Conservation (phyloP, 257 asterid species). For the Gardenia jasminoides region DNA sequence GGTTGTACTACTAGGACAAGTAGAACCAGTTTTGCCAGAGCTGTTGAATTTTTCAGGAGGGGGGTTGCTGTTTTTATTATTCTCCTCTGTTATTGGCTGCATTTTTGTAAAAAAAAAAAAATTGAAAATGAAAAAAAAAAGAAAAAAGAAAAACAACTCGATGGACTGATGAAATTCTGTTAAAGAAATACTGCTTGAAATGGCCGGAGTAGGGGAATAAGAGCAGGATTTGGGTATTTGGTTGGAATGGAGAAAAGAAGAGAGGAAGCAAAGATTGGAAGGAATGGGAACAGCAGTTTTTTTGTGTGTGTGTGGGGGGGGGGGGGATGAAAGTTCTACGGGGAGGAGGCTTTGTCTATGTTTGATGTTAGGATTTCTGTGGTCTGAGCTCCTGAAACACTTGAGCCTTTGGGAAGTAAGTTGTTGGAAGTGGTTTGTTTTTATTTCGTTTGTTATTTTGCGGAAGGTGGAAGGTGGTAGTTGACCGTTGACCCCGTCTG, state of each 20-base stretch:
- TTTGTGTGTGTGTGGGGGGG: background rate
- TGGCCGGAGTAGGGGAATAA: too few species aligned
- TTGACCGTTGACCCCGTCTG: constrained; percentile 28
- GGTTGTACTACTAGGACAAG: too few species aligned
- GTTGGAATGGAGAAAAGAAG: too few species aligned
- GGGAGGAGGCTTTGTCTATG: too few species aligned
- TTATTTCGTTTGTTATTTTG: constrained; percentile 8
- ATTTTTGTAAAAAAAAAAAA: background rate
- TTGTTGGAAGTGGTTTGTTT: background rate
- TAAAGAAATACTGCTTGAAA: too few species aligned
- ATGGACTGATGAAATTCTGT: background rate
- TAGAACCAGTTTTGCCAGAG: constrained; percentile 20
- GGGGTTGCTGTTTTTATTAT: constrained; percentile 33
- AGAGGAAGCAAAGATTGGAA: background rate
- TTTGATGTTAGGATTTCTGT: background rate
- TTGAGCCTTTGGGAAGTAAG: background rate
- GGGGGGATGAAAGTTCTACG: too few species aligned
- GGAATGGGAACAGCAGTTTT: constrained; percentile 1
- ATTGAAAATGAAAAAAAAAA: background rate
- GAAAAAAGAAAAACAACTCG: background rate
- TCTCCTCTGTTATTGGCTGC: constrained; percentile 15
- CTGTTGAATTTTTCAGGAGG: constrained; percentile 26
- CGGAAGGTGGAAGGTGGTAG: constrained; percentile 34
- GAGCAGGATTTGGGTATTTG: too few species aligned
- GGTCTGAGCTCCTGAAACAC: background rate